Percentiles rank a stretch among this genome's conserved stretches.
These are phyloP conservation scores for Aschersonia sp. DNA, from an alignment of 2,329 filamentous ascomycete species.

Conservation along the genomic window DNA sequence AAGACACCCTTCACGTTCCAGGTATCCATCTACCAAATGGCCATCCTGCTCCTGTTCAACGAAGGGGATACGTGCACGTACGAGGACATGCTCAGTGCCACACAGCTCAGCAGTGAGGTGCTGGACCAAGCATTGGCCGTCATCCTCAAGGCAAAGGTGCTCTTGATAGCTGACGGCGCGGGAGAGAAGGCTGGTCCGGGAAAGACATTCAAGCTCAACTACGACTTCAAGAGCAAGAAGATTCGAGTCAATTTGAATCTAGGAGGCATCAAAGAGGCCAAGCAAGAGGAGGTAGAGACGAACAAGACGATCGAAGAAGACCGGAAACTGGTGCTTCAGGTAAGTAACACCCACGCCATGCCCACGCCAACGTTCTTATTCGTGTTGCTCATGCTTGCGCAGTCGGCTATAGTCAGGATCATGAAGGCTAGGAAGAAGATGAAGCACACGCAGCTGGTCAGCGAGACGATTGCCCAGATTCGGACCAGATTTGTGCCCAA, in stretches of 20 bases:
- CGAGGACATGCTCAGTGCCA: slow-evolving; percentile 72
- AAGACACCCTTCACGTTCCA: slow-evolving; percentile 95
- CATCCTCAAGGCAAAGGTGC: slow-evolving; percentile 84
- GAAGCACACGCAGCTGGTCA: slow-evolving; percentile 90
- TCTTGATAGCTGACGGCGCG: slow-evolving; percentile 55
- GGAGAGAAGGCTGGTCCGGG: slow-evolving; percentile 60
- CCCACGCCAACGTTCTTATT: not conserved
- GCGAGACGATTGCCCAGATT: slow-evolving; percentile 93
- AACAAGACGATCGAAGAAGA: slow-evolving; percentile 99
- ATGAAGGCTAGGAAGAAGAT: slow-evolving; percentile 99
- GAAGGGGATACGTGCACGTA: slow-evolving; percentile 75
- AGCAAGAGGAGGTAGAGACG: slow-evolving; percentile 90
- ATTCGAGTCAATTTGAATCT: slow-evolving; percentile 94
- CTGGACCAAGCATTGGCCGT: slow-evolving; percentile 78
- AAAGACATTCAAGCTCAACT: slow-evolving; percentile 73
- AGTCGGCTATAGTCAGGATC: slow-evolving; percentile 98
- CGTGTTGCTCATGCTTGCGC: not conserved
- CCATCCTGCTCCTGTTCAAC: slow-evolving; percentile 87
- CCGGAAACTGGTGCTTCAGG: slow-evolving; percentile 89
- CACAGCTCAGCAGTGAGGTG: slow-evolving; percentile 64
- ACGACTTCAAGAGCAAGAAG: slow-evolving; percentile 97
- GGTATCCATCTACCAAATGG: slow-evolving; percentile 97
- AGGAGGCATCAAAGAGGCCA: slow-evolving; percentile 85
- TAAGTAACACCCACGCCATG: slow-evolving; percentile 27
- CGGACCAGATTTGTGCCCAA: slow-evolving; percentile 85